A percentile compares a stretch with the other conserved stretches of the same genome.
These are phyloP conservation scores for Ophiobolus disseminans DNA, from an alignment of 2,329 filamentous ascomycete species.

Conservation along the genomic window DNA sequence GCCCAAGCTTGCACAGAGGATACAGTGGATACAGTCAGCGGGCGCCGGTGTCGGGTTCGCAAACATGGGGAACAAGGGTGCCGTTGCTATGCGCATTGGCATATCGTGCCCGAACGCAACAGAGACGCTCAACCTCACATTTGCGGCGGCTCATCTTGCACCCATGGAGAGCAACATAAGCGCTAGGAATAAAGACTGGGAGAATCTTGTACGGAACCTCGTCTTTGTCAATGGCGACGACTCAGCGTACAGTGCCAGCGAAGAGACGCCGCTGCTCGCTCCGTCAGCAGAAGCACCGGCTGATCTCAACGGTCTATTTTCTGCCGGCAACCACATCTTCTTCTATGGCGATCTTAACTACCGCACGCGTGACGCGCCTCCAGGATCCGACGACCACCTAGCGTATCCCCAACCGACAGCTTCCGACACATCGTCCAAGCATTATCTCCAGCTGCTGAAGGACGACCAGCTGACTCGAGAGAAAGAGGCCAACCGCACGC, in stretches of 20 bases:
- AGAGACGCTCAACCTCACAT: slow-evolving; percentile 71
- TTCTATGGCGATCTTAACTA: slow-evolving; percentile 95
- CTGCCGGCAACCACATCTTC: slow-evolving; percentile 78
- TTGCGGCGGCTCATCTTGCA: slow-evolving; percentile 86
- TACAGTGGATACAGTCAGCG: slow-evolving; percentile 75
- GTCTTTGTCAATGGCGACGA: slow-evolving; percentile 66
- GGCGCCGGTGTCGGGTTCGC: slow-evolving; percentile 84
- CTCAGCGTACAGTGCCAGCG: slow-evolving; percentile 36
- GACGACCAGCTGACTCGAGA: slow-evolving; percentile 83
- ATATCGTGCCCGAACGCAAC: slow-evolving; percentile 57
- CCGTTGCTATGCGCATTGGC: slow-evolving; percentile 77
- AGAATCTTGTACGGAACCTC: slow-evolving; percentile 77
- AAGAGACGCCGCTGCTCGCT: slow-evolving; percentile 44
- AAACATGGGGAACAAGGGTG: slow-evolving; percentile 96
- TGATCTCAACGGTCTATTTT: slow-evolving; percentile 72
- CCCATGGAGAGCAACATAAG: slow-evolving; percentile 82
- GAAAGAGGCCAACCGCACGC: slow-evolving; percentile 69
- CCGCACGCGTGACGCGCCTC: slow-evolving; percentile 74
- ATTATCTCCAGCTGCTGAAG: slow-evolving; percentile 72
- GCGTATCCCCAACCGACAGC: slow-evolving; percentile 69
- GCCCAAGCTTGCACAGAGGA: slow-evolving; percentile 61
- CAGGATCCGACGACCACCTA: slow-evolving; percentile 63
- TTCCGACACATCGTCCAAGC: slow-evolving; percentile 56
- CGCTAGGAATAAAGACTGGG: slow-evolving; percentile 86
- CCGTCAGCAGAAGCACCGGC: slow-evolving; percentile 24